Evolutionary conservation across 1,284 basidiomycete species (phyloP).

Genomic region (Grifola frondosa): DNA sequence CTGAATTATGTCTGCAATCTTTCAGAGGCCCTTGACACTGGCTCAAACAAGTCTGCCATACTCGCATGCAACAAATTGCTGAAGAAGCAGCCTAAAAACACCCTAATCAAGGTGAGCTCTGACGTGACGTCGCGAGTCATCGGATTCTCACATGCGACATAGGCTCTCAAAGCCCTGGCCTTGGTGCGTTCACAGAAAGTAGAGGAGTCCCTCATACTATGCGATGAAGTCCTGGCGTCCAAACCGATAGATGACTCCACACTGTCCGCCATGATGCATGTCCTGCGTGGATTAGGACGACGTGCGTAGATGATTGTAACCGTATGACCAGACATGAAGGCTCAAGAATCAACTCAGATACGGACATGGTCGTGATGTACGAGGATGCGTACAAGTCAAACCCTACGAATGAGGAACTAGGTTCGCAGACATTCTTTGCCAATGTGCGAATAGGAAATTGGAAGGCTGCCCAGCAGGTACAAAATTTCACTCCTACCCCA

Average conservation of each 20-base stretch:
- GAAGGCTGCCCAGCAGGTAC: conserved; percentile 78
- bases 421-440: conserved; percentile 79
- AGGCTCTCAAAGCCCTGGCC: conserved; percentile 85
- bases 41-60: conserved; percentile 82
- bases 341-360: conserved; percentile 46
- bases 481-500: conserved; percentile 18
- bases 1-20: conserved; percentile 1
- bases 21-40: conserved; percentile 78
- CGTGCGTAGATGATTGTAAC: conserved; percentile 49
- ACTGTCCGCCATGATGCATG: conserved; percentile 78
- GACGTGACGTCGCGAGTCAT: conserved; percentile 4
- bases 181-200: conserved; percentile 79
- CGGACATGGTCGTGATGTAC: conserved; percentile 76
- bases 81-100: conserved; percentile 75
- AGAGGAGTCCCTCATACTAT: conserved; percentile 76
- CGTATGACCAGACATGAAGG: conserved; percentile 1
- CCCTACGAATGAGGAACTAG: conserved; percentile 79
- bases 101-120: conserved; percentile 64
- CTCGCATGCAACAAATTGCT: conserved; percentile 81
- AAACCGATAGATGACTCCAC: conserved; percentile 71
- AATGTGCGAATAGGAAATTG: conserved; percentile 75
- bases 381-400: conserved; percentile 78
- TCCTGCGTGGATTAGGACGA: conserved; percentile 72
- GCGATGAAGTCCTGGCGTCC: conserved; percentile 70
- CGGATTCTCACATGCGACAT: conserved; percentile 5